A percentile compares a stretch with the other conserved stretches of the same genome.
Evolutionary conservation across 116 monocot species (phyloP).

Genomic region (Thalassia testudinum): DNA sequence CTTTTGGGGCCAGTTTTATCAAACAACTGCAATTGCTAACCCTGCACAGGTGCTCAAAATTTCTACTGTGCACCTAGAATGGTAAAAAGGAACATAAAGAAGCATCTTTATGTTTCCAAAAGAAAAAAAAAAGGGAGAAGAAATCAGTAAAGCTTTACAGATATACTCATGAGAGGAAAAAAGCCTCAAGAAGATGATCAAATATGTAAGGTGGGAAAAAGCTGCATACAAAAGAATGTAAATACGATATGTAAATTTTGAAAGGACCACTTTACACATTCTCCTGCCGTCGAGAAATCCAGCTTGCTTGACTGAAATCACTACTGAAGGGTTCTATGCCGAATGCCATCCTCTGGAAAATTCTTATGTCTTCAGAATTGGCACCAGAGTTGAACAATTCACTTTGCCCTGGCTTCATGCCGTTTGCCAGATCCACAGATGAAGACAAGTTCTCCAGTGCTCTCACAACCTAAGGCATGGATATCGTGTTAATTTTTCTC

Average conservation of each 20-base stretch:
- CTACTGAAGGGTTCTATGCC: constrained; percentile 34
- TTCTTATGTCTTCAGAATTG: constrained; percentile 40
- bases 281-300: not conserved
- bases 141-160: no score
- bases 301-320: constrained; percentile 15
- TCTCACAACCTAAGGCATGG: constrained; percentile 37
- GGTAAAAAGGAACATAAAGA: no score
- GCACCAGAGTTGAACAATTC: constrained; percentile 27
- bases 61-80: no score
- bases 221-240: not conserved
- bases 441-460: constrained; percentile 40
- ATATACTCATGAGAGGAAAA: not conserved
- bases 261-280: no score
- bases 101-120: no score
- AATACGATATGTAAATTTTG: no score
- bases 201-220: not conserved
- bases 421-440: constrained; percentile 36
- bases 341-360: constrained; percentile 60
- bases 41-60: no score
- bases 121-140: no score
- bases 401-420: constrained; percentile 53
- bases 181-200: not conserved
- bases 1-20: no score
- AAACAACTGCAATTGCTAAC: no score
- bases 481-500: not conserved